These are phyloP conservation scores for Vigna mungo DNA, from an alignment of 306 rosid species.

Conservation along the genomic window DNA sequence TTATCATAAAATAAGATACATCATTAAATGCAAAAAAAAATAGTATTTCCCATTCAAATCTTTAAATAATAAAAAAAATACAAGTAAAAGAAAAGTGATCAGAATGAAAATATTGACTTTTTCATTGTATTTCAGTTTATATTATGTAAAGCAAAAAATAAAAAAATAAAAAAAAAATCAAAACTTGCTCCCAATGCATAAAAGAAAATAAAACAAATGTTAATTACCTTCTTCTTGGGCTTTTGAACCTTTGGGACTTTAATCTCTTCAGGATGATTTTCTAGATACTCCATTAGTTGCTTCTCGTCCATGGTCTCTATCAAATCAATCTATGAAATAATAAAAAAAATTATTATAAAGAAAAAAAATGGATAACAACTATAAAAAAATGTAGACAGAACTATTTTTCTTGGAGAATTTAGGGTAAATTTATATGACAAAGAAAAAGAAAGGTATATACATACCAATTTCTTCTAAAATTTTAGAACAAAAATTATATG, in stretches of 20 bases:
- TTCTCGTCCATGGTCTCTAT: slow-evolving; percentile 43
- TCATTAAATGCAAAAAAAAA: neutral
- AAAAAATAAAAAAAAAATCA: neutral
- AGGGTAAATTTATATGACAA: too few relatives aligned
- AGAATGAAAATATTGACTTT: neutral
- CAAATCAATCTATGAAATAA: slow-evolving; percentile 43
- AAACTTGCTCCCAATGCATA: neutral
- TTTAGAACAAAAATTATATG: too few relatives aligned
- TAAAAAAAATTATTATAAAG: neutral
- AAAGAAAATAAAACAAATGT: neutral
- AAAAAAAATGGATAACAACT: neutral
- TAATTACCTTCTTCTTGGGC: slow-evolving; percentile 39
- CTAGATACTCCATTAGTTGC: slow-evolving; percentile 30
- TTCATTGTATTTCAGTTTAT: neutral
- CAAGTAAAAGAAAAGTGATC: too few relatives aligned
- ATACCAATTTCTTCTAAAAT: too few relatives aligned
- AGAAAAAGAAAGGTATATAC: too few relatives aligned
- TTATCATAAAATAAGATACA: neutral
- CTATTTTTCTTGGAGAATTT: too few relatives aligned
- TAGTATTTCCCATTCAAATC: too few relatives aligned
- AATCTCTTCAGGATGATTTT: slow-evolving; percentile 30
- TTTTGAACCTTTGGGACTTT: slow-evolving; percentile 14
- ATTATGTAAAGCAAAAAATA: too few relatives aligned
- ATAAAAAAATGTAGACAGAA: too few relatives aligned
- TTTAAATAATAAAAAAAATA: too few relatives aligned